These are phyloP conservation scores for Blastobotrys proliferans DNA, from an alignment of 1,139 yeast genomes.

Conservation along the genomic window DNA sequence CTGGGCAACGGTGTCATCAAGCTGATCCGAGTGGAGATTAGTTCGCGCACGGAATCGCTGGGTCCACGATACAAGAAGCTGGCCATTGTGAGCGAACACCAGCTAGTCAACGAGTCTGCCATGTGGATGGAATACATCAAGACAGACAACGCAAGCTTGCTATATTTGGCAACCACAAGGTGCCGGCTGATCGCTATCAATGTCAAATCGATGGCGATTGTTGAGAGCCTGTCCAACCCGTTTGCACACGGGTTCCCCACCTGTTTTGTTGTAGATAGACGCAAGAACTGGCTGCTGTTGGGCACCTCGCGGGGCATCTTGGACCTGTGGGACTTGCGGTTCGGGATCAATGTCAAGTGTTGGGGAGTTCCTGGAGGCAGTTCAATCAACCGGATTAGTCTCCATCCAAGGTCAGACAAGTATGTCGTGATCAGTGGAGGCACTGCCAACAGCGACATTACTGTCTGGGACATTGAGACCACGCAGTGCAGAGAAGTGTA, in stretches of 20 bases:
- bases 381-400: conserved; percentile 42
- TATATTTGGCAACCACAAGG: conserved; percentile 49
- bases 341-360: conserved; percentile 53
- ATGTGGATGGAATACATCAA: conserved; percentile 42
- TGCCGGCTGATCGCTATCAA: conserved; percentile 56
- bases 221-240: conserved; percentile 49
- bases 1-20: conserved; percentile 61
- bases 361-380: conserved; percentile 51
- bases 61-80: conserved; percentile 16
- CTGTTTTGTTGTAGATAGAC: conserved; percentile 53
- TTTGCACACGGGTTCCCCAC: conserved; percentile 62
- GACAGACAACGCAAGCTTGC: conserved; percentile 20
- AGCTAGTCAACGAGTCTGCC: conserved; percentile 39
- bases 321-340: conserved; percentile 79
- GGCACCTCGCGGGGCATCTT: conserved; percentile 76
- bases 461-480: conserved; percentile 73
- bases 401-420: conserved; percentile 44
- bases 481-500: conserved; percentile 58
- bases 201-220: conserved; percentile 51
- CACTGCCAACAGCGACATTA: conserved; percentile 49
- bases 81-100: conserved; percentile 3
- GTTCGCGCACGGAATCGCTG: conserved; percentile 9
- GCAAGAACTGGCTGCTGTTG: conserved; percentile 57
- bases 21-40: conserved; percentile 53
- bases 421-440: conserved; percentile 65